Percentiles rank a stretch among this genome's conserved stretches.
Evolutionary conservation across 106 monocot species (phyloP).

Genomic region (Phalaenopsis aphrodite): DNA sequence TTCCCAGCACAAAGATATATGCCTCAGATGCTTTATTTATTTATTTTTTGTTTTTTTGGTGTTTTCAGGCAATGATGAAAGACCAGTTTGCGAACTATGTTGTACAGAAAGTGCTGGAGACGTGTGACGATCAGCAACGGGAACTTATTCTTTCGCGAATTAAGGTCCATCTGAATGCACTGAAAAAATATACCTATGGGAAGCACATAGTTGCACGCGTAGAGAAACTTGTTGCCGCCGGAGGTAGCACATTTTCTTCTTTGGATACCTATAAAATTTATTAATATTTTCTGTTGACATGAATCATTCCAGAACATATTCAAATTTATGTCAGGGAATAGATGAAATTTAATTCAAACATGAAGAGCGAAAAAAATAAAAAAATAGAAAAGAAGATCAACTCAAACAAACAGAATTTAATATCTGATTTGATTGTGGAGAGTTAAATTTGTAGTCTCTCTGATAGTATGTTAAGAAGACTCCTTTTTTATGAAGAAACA

Average conservation of each 20-base stretch:
- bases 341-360: no score
- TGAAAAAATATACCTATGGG: slow-evolving; percentile 61
- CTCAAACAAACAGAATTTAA: neutral
- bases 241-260: slow-evolving; percentile 25
- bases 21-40: neutral
- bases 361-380: no score
- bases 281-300: no score
- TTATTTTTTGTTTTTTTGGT: neutral
- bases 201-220: slow-evolving; percentile 67
- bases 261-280: neutral
- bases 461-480: no score
- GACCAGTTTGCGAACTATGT: slow-evolving; percentile 64
- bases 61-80: slow-evolving; percentile 59
- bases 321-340: no score
- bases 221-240: slow-evolving; percentile 55
- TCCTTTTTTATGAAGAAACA: no score
- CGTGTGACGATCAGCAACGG: slow-evolving; percentile 52
- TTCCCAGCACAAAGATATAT: neutral
- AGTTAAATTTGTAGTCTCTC: no score
- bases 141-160: slow-evolving; percentile 41
- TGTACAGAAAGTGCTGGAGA: slow-evolving; percentile 60
- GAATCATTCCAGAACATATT: no score
- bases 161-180: slow-evolving; percentile 47
- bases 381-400: no score
- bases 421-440: neutral